Base-by-base conservation (phyloP, 768 basidiomycete species). In the Rhizopogon vinicolor region DNA sequence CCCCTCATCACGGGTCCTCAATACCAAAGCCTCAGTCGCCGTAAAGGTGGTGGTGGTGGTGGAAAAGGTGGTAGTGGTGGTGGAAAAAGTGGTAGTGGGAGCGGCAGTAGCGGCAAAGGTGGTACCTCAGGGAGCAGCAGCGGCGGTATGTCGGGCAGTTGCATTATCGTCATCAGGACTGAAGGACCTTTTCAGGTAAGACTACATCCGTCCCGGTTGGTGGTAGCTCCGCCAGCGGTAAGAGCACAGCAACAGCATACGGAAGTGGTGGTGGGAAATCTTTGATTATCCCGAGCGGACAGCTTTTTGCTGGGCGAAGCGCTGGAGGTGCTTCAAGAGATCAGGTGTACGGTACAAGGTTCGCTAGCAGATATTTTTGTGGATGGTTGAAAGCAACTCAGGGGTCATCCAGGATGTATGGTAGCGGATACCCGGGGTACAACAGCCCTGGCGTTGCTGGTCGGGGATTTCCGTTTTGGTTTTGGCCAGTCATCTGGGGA, bases 401-500 rank as follows among this genome's bases (percentile, higher is more conserved):
- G 13, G 16, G 44, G 49, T 57, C 43, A 4, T 52, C 1, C 53
- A 86, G 84, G 31, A 56, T 63, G 3, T 86, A 85, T 57, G 85
- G 85, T 6, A 86, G 83, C 58, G 85, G 86, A 3, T 86, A 87
- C 61, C 84, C 84, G 37, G 80, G 81, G 1, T 25, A 74, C 5
- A 2, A 62, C 3, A 71, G 72, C 7, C 72, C 74, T 3, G 82
- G 83, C 13, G 80, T 84, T 16, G 43, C 58, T 0, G 76, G 77
- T 0, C 74, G 75, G 0, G 74, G 74, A 2, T 87, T 88, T 63
- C 86, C 86, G 0, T 87, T 84, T 63, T 75, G 74, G 58, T 88
- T 78, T 69, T 87, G 85, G 85, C 86, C 86, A 7, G 41, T 87
- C 9, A 74, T 75, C 1, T 86, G 82, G 80, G 71, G 69, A 2